Conservation (phyloP, 768 basidiomycete species). For the Boletus vermiculosoides region DNA sequence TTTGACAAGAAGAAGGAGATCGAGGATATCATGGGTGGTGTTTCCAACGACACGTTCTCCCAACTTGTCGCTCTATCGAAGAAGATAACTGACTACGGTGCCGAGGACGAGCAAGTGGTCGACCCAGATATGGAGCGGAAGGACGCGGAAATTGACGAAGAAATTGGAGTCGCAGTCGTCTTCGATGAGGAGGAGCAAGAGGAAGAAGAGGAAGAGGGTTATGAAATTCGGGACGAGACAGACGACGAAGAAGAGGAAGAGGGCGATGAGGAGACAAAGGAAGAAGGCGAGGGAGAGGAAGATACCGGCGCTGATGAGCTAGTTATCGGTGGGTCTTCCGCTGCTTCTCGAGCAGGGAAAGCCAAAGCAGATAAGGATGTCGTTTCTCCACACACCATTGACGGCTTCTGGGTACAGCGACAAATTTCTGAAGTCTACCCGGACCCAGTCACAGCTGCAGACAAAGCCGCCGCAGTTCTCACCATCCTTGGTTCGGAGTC, state of each 20-base stretch:
- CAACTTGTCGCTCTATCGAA: slow-evolving; percentile 83
- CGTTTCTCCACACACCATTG: slow-evolving; percentile 87
- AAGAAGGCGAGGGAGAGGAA: slow-evolving; percentile 45
- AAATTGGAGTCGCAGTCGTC: slow-evolving; percentile 95
- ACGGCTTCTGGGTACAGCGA: slow-evolving; percentile 98
- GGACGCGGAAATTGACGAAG: slow-evolving; percentile 91
- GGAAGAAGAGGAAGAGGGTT: slow-evolving; percentile 88
- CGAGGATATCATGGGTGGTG: slow-evolving; percentile 64
- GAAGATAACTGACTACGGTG: slow-evolving; percentile 95
- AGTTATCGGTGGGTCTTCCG: slow-evolving; percentile 72
- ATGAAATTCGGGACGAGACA: slow-evolving; percentile 79
- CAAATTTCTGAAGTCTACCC: slow-evolving; percentile 89
- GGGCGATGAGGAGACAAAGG: slow-evolving; percentile 42
- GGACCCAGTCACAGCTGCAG: slow-evolving; percentile 91
- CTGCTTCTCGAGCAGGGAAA: slow-evolving; percentile 42
- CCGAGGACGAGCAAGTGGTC: slow-evolving; percentile 74
- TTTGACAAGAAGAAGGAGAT: slow-evolving; percentile 97
- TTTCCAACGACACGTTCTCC: slow-evolving; percentile 74
- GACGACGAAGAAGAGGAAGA: slow-evolving; percentile 73
- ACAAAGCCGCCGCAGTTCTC: slow-evolving; percentile 84
- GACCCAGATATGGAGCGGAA: slow-evolving; percentile 81
- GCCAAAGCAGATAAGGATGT: slow-evolving; percentile 69
- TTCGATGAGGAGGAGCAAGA: slow-evolving; percentile 98
- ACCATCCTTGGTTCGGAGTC: slow-evolving; percentile 85
- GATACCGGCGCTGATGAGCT: slow-evolving; percentile 63